Percentiles rank a stretch among this genome's conserved stretches.
Conservation (phyloP, 441 rosid genomes). For the Euphorbia corollata region DNA sequence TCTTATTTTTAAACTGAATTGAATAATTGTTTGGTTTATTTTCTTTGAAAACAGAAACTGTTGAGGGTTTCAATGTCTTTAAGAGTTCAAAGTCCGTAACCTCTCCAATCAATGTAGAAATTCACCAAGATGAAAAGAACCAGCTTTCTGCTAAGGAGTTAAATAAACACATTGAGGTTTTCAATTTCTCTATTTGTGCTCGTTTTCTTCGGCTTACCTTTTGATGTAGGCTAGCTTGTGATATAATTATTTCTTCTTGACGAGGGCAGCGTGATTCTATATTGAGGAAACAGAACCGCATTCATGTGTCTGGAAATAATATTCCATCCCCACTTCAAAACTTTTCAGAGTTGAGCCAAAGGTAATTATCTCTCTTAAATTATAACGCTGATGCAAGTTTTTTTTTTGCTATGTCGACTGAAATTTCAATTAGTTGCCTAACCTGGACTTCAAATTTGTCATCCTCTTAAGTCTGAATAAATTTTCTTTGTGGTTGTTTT, state of each 20-base stretch:
- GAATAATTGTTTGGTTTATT: neutral
- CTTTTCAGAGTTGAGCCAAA: conserved; percentile 54
- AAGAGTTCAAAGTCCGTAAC: conserved; percentile 38
- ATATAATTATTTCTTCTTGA: conserved; percentile 4
- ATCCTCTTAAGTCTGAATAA: neutral
- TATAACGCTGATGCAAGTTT: neutral
- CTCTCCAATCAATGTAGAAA: conserved; percentile 19
- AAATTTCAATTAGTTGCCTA: neutral
- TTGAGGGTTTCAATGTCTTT: conserved; percentile 77
- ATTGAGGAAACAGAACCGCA: conserved; percentile 54
- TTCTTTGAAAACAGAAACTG: conserved; percentile 31
- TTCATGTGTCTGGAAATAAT: conserved; percentile 71
- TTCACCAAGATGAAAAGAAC: conserved; percentile 26
- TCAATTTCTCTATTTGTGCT: conserved; percentile 4
- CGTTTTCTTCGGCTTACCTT: neutral
- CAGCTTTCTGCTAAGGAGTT: conserved; percentile 40
- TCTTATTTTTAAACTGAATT: neutral
- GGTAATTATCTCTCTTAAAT: conserved; percentile 32
- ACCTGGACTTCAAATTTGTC: neutral
- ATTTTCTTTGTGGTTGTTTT: neutral
- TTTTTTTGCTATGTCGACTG: neutral
- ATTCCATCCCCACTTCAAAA: conserved; percentile 67
- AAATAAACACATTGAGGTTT: conserved; percentile 61
- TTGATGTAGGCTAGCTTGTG: neutral
- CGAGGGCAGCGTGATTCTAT: conserved; percentile 54